Percentiles rank a stretch among this genome's conserved stretches.
These are phyloP conservation scores for Lippia alba DNA, from an alignment of 305 asterid genomes.

Conservation along the genomic window DNA sequence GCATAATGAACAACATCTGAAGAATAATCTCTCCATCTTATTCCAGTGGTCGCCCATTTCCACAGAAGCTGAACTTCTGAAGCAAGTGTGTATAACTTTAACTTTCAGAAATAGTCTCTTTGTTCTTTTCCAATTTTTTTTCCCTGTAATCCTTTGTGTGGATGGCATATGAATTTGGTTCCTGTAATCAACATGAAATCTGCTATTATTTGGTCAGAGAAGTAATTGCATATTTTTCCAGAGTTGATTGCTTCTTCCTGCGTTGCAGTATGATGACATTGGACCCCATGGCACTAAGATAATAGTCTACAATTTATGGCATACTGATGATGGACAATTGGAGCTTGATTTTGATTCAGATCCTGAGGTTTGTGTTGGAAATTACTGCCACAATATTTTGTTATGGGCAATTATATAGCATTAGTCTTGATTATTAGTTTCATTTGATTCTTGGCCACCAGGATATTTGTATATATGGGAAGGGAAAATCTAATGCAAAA, in stretches of 20 bases:
- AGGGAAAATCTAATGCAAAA: slow-evolving; percentile 39
- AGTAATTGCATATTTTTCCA: slow-evolving; percentile 16
- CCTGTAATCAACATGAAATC: background rate
- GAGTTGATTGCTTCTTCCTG: slow-evolving; percentile 16
- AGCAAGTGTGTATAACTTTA: slow-evolving; percentile 66
- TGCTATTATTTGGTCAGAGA: slow-evolving; percentile 8
- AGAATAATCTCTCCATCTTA: slow-evolving; percentile 67
- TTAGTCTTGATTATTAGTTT: slow-evolving; percentile 33
- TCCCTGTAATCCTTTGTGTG: background rate
- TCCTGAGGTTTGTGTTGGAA: slow-evolving; percentile 63
- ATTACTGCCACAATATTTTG: background rate
- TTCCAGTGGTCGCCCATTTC: slow-evolving; percentile 88
- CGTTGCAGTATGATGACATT: slow-evolving; percentile 69
- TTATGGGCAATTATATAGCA: slow-evolving; percentile 24
- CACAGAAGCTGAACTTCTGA: slow-evolving; percentile 74
- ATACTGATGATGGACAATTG: slow-evolving; percentile 63
- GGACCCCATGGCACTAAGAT: slow-evolving; percentile 87
- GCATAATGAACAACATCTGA: slow-evolving; percentile 50
- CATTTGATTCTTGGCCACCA: slow-evolving; percentile 46
- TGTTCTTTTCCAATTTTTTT: slow-evolving; percentile 7
- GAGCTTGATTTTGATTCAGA: slow-evolving; percentile 92
- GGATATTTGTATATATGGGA: slow-evolving; percentile 76
- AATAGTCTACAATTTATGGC: slow-evolving; percentile 86
- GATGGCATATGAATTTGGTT: slow-evolving; percentile 10
- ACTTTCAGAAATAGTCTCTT: slow-evolving; percentile 14